Conservation (phyloP, 306 rosid genomes). For the Glycyrrhiza uralensis region DNA sequence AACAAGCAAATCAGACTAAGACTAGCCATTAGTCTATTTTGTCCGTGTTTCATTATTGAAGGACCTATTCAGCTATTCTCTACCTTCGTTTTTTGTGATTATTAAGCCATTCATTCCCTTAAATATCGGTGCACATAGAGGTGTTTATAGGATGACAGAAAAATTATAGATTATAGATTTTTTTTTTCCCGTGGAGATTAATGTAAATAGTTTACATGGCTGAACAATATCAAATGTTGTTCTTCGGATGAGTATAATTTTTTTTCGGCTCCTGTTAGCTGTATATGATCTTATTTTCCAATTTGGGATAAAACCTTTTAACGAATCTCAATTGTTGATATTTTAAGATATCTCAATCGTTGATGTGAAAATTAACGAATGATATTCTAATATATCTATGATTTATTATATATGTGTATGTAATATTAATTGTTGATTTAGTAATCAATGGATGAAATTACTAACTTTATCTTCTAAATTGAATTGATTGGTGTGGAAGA, state of each 20-base stretch:
- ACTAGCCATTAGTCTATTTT: slow-evolving; percentile 11
- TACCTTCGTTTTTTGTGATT: slow-evolving; percentile 6
- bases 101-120: slow-evolving; percentile 14
- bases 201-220: slow-evolving; percentile 20
- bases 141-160: slow-evolving; percentile 21
- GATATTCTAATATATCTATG: no score
- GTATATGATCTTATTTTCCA: no score
- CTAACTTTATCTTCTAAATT: no score
- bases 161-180: neutral
- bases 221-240: neutral
- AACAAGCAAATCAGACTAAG: slow-evolving; percentile 24
- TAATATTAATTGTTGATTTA: no score
- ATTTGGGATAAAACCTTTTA: no score
- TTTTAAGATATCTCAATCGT: no score
- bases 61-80: neutral
- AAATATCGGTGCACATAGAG: slow-evolving; percentile 26
- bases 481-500: no score
- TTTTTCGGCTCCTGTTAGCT: neutral
- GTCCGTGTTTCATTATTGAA: neutral
- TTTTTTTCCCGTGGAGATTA: neutral
- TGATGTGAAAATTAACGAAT: no score
- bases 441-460: no score
- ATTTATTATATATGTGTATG: no score
- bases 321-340: no score
- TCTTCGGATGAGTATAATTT: neutral